phyloP scores from a whole-genome alignment of 2,329 filamentous ascomycete genomes.

The Venturia carpophila region DNA sequence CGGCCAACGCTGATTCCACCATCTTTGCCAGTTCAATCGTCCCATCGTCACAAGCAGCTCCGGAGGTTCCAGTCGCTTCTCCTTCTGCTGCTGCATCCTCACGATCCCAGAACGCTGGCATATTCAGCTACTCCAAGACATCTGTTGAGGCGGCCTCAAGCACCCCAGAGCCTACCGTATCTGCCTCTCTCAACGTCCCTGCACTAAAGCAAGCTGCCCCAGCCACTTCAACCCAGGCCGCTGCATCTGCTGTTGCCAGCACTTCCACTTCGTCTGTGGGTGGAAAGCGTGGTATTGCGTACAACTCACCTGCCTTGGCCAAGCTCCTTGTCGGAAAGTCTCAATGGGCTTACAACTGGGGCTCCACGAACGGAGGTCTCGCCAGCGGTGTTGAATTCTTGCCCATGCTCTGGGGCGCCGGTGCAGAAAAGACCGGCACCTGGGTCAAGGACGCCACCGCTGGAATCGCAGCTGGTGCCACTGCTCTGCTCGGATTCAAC shows the following conservation, averaged over 20 bases:
- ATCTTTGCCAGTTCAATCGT: neutral
- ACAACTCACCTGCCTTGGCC: slow-evolving; percentile 52
- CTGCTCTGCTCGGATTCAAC: slow-evolving; percentile 29
- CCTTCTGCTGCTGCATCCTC: neutral
- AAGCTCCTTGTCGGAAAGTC: slow-evolving; percentile 38
- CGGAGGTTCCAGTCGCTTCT: neutral
- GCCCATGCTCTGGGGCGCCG: slow-evolving; percentile 47
- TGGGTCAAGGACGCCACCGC: slow-evolving; percentile 24
- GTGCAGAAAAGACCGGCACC: slow-evolving; percentile 20
- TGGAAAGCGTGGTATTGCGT: slow-evolving; percentile 59
- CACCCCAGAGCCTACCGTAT: slow-evolving; percentile 3
- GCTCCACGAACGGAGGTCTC: slow-evolving; percentile 36
- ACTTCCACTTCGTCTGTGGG: slow-evolving; percentile 15
- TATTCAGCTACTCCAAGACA: slow-evolving; percentile 5
- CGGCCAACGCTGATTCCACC: neutral
- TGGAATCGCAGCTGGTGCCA: slow-evolving; percentile 23
- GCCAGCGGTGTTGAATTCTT: slow-evolving; percentile 46
- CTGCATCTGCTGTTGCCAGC: neutral
- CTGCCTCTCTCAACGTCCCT: slow-evolving; percentile 4
- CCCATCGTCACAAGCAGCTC: neutral
- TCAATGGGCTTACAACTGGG: slow-evolving; percentile 66
- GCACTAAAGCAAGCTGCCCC: neutral
- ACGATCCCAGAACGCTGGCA: neutral
- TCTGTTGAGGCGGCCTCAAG: neutral
- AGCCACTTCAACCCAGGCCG: neutral